phyloP scores from a whole-genome alignment of 1,139 yeast species.

The Petasospora fabianii region DNA sequence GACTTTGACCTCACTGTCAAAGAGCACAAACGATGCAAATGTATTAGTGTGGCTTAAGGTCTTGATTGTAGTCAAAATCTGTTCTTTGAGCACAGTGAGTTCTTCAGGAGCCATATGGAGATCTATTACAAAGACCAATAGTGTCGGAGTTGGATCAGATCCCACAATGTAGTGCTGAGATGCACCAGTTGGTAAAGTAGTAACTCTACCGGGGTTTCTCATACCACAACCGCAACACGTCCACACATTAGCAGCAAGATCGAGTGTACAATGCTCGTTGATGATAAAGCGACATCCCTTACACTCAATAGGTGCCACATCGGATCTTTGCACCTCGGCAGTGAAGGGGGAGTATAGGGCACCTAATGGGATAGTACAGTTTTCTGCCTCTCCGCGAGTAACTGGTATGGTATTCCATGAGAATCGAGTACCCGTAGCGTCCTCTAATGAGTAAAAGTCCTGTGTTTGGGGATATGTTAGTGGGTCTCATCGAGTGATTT shows the following conservation, averaged over 20 bases:
- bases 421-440: slow-evolving; percentile 38
- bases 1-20: slow-evolving; percentile 59
- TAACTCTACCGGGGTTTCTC: slow-evolving; percentile 34
- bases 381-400: slow-evolving; percentile 46
- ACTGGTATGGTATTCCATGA: slow-evolving; percentile 62
- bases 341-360: slow-evolving; percentile 54
- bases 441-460: slow-evolving; percentile 7
- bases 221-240: slow-evolving; percentile 52
- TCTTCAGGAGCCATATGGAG: slow-evolving; percentile 60
- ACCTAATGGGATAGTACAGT: slow-evolving; percentile 59
- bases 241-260: slow-evolving; percentile 53
- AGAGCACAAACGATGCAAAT: slow-evolving; percentile 39
- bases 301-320: slow-evolving; percentile 30
- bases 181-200: not conserved
- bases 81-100: slow-evolving; percentile 50
- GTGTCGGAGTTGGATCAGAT: slow-evolving; percentile 14
- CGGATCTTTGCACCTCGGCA: not conserved
- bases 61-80: slow-evolving; percentile 29
- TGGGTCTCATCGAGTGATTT: not conserved
- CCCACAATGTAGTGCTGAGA: slow-evolving; percentile 36
- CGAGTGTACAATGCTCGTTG: slow-evolving; percentile 56
- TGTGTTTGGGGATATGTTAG: not conserved
- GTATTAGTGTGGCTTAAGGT: not conserved
- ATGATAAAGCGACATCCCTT: slow-evolving; percentile 49
- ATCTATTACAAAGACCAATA: slow-evolving; percentile 45